Conservation (phyloP, 352 stramenopile species). For the Phytophthora macrochlamydospora region DNA sequence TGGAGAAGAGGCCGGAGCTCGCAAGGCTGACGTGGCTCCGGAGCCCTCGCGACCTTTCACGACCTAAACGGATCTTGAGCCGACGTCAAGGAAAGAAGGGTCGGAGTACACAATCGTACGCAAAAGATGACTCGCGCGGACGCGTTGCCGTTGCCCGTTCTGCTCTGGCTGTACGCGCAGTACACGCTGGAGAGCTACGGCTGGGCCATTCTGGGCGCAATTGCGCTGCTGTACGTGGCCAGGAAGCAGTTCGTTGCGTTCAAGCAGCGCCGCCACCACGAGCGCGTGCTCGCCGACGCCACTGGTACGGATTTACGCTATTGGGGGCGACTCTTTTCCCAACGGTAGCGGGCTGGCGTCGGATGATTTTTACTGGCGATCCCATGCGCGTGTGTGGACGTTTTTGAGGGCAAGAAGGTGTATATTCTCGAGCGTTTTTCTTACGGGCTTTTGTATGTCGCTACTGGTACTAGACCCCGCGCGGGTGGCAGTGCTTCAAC, state of each 20-base stretch:
- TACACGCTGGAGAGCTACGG: slow-evolving; percentile 52
- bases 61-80: slow-evolving; percentile 22
- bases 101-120: too few relatives aligned
- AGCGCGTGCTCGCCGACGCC: slow-evolving; percentile 42
- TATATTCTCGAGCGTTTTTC: neutral
- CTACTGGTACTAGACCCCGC: slow-evolving; percentile 40
- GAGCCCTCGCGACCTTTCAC: slow-evolving; percentile 22
- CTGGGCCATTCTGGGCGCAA: slow-evolving; percentile 50
- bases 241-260: slow-evolving; percentile 37
- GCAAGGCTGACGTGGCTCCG: slow-evolving; percentile 5
- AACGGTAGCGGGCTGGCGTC: slow-evolving; percentile 17
- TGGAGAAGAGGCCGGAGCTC: slow-evolving; percentile 19
- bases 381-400: slow-evolving; percentile 1
- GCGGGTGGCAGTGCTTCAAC: slow-evolving; percentile 57
- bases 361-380: slow-evolving; percentile 26
- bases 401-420: neutral
- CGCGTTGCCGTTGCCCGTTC: slow-evolving; percentile 1
- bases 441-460: slow-evolving; percentile 2
- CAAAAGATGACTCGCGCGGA: slow-evolving; percentile 7
- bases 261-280: slow-evolving; percentile 29
- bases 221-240: slow-evolving; percentile 33
- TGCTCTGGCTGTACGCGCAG: slow-evolving; percentile 33
- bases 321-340: slow-evolving; percentile 4
- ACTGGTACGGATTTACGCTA: slow-evolving; percentile 48
- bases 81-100: neutral